phyloP scores from a whole-genome alignment of 140 eudicot genomes.

The Erigeron philadelphicus region DNA sequence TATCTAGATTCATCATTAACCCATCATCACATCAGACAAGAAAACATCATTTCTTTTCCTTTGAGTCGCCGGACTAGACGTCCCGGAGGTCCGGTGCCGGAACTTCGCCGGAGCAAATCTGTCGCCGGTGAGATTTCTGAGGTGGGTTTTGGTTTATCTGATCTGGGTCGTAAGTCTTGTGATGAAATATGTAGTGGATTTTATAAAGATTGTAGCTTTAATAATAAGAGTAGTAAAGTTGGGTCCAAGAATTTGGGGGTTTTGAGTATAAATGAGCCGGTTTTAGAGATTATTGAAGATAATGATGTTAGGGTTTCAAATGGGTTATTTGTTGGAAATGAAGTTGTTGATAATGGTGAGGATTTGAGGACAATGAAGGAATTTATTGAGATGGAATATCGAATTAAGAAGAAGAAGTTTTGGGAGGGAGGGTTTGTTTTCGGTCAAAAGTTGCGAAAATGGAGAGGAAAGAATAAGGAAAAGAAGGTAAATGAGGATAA shows the following conservation, averaged over 20 bases:
- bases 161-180: slow-evolving; percentile 76
- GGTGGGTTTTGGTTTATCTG: slow-evolving; percentile 25
- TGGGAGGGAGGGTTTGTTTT: slow-evolving; percentile 62
- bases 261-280: slow-evolving; percentile 27
- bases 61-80: slow-evolving; percentile 27
- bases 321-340: slow-evolving; percentile 20
- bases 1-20: slow-evolving; percentile 44
- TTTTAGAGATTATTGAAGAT: slow-evolving; percentile 24
- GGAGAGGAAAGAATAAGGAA: slow-evolving; percentile 48
- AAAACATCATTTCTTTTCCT: slow-evolving; percentile 27
- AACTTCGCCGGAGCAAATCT: slow-evolving; percentile 74
- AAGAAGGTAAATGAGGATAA: slow-evolving; percentile 19
- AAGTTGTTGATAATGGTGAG: slow-evolving; percentile 26
- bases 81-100: slow-evolving; percentile 28
- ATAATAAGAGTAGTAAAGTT: slow-evolving; percentile 20
- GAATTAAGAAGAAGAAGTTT: slow-evolving; percentile 38
- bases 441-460: slow-evolving; percentile 50
- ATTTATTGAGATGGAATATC: slow-evolving; percentile 63
- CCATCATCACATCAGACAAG: slow-evolving; percentile 18
- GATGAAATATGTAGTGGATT: slow-evolving; percentile 45
- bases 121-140: slow-evolving; percentile 46
- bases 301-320: slow-evolving; percentile 30
- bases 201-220: not conserved
- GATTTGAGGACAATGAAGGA: slow-evolving; percentile 75
- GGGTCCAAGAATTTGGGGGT: slow-evolving; percentile 57